Percentiles rank a stretch among this genome's conserved stretches.
Conservation (phyloP, 331 rosid genomes). For the Rhamnella rubrinervis region DNA sequence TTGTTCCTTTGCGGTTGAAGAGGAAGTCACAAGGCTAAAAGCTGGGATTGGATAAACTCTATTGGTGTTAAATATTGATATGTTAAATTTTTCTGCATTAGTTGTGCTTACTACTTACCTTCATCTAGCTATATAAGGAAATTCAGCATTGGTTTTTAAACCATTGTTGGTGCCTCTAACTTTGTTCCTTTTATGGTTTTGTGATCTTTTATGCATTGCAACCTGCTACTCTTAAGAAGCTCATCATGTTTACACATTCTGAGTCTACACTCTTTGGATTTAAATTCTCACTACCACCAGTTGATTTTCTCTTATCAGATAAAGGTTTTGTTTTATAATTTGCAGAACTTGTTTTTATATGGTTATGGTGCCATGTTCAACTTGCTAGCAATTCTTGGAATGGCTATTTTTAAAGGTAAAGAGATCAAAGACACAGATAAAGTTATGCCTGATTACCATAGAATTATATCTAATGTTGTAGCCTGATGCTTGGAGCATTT, state of each 20-base stretch:
- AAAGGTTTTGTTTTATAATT: not conserved
- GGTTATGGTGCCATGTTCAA: slow-evolving; percentile 94
- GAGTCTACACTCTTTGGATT: not conserved
- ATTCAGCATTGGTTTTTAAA: not conserved
- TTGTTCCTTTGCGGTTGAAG: not conserved
- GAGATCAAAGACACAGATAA: not conserved
- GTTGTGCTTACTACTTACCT: not conserved
- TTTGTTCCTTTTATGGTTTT: not conserved
- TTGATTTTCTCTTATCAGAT: not conserved
- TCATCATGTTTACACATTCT: not conserved
- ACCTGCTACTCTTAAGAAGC: not conserved
- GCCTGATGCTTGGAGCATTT: not conserved
- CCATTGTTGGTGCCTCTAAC: not conserved
- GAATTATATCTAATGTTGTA: too few species aligned
- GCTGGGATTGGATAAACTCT: not conserved
- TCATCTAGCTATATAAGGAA: not conserved
- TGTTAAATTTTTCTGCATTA: not conserved
- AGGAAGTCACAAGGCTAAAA: not conserved
- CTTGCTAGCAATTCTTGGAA: slow-evolving; percentile 78
- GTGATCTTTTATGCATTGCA: not conserved
- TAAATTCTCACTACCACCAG: not conserved
- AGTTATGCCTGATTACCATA: not conserved
- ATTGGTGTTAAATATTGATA: not conserved
- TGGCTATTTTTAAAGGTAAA: slow-evolving; percentile 60
- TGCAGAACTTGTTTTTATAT: slow-evolving; percentile 84